phyloP scores from a whole-genome alignment of 306 rosid genomes.

The Vigna mungo region DNA sequence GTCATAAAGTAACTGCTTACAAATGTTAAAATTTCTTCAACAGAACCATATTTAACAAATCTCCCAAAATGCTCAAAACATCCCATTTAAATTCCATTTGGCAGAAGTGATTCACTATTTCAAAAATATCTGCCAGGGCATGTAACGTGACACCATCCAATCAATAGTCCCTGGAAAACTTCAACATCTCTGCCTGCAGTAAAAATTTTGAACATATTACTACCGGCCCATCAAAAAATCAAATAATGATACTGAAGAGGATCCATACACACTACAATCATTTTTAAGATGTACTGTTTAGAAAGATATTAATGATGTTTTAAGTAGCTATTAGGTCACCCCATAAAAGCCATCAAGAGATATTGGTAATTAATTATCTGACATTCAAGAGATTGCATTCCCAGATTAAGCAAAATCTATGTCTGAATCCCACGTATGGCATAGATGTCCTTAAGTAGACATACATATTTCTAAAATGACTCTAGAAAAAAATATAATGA shows the following conservation, averaged over 20 bases:
- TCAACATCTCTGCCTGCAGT: conserved; percentile 72
- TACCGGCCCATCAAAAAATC: not conserved
- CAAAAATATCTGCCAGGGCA: conserved; percentile 17
- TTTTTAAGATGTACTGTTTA: not conserved
- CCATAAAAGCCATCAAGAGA: not conserved
- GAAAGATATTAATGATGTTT: not conserved
- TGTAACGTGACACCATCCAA: conserved; percentile 14
- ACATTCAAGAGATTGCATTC: conserved; percentile 18
- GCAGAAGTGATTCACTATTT: conserved; percentile 15
- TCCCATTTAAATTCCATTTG: conserved; percentile 19
- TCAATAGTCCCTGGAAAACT: conserved; percentile 71
- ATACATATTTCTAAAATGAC: not conserved
- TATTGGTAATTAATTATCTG: not conserved
- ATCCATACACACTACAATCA: conserved; percentile 7
- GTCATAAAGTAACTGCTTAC: conserved; percentile 27
- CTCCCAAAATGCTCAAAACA: conserved; percentile 7
- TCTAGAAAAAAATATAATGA: not conserved
- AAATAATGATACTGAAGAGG: not conserved
- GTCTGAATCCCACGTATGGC: conserved; percentile 18
- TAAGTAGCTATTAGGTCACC: not conserved
- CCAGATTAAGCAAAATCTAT: not conserved
- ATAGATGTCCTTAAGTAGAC: conserved; percentile 25
- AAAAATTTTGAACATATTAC: conserved; percentile 38
- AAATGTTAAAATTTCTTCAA: conserved; percentile 9
- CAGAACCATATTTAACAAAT: conserved; percentile 38